Evolutionary conservation across 441 rosid species (phyloP).

Genomic region (Erodium texanum): DNA sequence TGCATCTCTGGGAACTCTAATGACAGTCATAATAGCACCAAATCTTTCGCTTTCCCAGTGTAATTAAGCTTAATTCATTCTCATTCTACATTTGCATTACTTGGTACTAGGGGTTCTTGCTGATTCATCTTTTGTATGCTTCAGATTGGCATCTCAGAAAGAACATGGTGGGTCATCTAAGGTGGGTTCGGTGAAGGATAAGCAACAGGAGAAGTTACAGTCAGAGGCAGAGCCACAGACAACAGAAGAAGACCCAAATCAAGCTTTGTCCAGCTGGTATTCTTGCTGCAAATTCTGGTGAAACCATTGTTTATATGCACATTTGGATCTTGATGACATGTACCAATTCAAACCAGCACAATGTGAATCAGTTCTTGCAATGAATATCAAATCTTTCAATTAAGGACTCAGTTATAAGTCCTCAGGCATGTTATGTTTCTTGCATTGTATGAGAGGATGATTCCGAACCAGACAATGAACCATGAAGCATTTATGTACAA

Average conservation of each 20-base stretch:
- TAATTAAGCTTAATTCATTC: constrained; percentile 27
- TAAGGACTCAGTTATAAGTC: neutral
- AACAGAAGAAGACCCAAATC: constrained; percentile 18
- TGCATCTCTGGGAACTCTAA: constrained; percentile 32
- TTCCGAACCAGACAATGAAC: too few relatives aligned
- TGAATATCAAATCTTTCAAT: neutral
- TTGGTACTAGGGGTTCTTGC: neutral
- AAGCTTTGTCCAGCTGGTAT: constrained; percentile 28
- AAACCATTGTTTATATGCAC: neutral
- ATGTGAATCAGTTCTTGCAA: neutral
- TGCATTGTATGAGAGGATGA: too few relatives aligned
- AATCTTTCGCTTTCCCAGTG: constrained; percentile 70
- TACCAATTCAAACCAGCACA: neutral
- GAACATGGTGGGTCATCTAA: constrained; percentile 10
- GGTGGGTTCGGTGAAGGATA: constrained; percentile 7
- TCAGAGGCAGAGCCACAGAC: constrained; percentile 15
- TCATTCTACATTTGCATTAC: too few relatives aligned
- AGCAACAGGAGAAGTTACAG: neutral
- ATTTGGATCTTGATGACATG: neutral
- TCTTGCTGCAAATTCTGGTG: constrained; percentile 37
- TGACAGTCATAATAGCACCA: constrained; percentile 36
- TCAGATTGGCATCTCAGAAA: constrained; percentile 28
- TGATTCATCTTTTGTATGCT: neutral
- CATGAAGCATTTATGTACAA: too few relatives aligned
- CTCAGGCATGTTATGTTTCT: too few relatives aligned